These are phyloP conservation scores for Medicago ruthenica DNA, from an alignment of 306 rosid species.

Conservation along the genomic window DNA sequence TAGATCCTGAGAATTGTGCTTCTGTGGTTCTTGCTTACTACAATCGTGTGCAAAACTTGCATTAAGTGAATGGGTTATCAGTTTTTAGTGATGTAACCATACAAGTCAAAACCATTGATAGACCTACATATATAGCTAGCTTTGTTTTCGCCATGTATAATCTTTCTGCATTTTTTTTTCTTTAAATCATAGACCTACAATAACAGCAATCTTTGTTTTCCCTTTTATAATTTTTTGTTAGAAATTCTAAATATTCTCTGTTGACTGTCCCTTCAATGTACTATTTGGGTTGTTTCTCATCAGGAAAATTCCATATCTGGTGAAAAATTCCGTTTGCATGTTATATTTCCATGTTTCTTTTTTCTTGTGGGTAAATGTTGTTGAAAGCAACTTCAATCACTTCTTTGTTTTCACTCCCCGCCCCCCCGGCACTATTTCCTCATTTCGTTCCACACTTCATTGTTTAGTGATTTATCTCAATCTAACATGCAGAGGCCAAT, in stretches of 20 bases:
- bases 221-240: neutral
- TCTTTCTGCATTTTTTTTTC: constrained; percentile 10
- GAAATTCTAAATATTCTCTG: neutral
- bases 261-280: constrained; percentile 4
- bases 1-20: constrained; percentile 14
- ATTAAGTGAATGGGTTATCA: too few species aligned
- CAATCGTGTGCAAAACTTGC: too few species aligned
- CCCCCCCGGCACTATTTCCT: constrained; percentile 12
- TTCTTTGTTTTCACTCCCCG: constrained; percentile 9
- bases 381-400: constrained; percentile 26
- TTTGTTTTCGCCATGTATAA: constrained; percentile 20
- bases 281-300: constrained; percentile 1
- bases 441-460: constrained; percentile 21
- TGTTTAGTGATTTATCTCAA: constrained; percentile 39
- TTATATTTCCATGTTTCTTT: constrained; percentile 27
- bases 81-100: too few species aligned
- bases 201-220: neutral
- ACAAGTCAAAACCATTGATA: too few species aligned
- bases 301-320: constrained; percentile 1
- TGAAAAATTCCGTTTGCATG: neutral
- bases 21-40: neutral
- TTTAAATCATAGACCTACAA: constrained; percentile 1
- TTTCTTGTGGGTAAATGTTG: constrained; percentile 27
- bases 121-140: neutral
- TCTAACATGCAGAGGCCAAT: constrained; percentile 75